Percentiles rank a stretch among this genome's conserved stretches.
phyloP scores from a whole-genome alignment of 331 rosid species.

The Quercus tomentella region DNA sequence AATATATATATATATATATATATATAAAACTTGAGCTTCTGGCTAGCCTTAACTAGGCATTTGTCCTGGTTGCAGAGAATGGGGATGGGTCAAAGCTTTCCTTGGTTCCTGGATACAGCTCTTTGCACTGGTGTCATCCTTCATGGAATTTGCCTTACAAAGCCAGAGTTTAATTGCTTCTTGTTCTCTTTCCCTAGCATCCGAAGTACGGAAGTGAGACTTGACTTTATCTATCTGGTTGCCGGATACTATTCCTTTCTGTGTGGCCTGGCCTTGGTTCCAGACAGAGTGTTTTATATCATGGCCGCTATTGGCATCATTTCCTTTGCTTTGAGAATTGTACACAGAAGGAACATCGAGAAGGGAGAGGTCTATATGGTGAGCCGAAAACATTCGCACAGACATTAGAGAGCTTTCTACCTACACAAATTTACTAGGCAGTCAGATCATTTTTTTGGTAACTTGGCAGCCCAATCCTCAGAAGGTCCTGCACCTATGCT shows the following conservation, averaged over 20 bases:
- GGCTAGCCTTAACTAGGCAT: slow-evolving; percentile 17
- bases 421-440: slow-evolving; percentile 1
- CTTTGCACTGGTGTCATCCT: slow-evolving; percentile 80
- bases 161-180: slow-evolving; percentile 61
- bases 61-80: slow-evolving; percentile 61
- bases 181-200: slow-evolving; percentile 40
- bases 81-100: slow-evolving; percentile 65
- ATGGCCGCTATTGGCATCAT: slow-evolving; percentile 68
- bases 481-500: background rate
- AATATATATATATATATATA: background rate
- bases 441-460: background rate
- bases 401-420: slow-evolving; percentile 45
- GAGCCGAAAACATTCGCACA: slow-evolving; percentile 74
- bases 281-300: slow-evolving; percentile 55
- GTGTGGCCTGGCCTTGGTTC: slow-evolving; percentile 76
- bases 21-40: background rate
- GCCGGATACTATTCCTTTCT: slow-evolving; percentile 78
- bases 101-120: slow-evolving; percentile 83
- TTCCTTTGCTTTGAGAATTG: slow-evolving; percentile 48
- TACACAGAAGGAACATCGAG: slow-evolving; percentile 44
- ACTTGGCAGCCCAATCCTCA: background rate
- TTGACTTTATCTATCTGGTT: slow-evolving; percentile 54
- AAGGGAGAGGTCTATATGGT: slow-evolving; percentile 48
- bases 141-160: slow-evolving; percentile 69
- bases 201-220: slow-evolving; percentile 42